Conservation (phyloP, 2,329 filamentous ascomycete species). For the Coniochaeta hoffmannii region DNA sequence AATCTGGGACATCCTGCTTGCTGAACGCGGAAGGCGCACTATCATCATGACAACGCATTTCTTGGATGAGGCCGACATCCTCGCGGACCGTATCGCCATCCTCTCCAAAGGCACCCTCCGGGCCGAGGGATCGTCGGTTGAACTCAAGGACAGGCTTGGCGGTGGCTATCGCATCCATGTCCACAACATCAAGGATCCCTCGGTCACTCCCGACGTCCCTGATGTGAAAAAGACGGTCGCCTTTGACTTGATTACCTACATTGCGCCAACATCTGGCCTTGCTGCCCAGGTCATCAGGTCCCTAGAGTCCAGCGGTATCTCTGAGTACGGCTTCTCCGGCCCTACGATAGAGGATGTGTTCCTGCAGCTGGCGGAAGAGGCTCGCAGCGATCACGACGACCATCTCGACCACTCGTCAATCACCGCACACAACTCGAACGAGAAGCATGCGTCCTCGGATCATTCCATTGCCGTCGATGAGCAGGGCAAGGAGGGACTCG, state of each 20-base stretch:
- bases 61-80: conserved; percentile 82
- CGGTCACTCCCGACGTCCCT: conserved; percentile 41
- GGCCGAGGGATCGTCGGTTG: conserved; percentile 76
- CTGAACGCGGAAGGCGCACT: conserved; percentile 73
- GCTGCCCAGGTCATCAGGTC: conserved; percentile 64
- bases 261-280: conserved; percentile 59
- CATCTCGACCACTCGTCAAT: conserved; percentile 3
- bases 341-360: conserved; percentile 94
- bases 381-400: conserved; percentile 43
- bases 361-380: conserved; percentile 75
- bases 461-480: conserved; percentile 15
- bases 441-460: conserved; percentile 9
- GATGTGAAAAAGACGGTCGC: conserved; percentile 50
- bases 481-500: conserved; percentile 30
- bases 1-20: conserved; percentile 88
- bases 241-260: conserved; percentile 68
- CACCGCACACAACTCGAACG: conserved; percentile 6
- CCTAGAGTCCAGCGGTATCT: conserved; percentile 59
- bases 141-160: conserved; percentile 74
- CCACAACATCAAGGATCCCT: conserved; percentile 47
- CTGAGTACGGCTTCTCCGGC: conserved; percentile 77
- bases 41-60: conserved; percentile 91
- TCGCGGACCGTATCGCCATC: conserved; percentile 84
- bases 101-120: conserved; percentile 78
- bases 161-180: conserved; percentile 80